Evolutionary conservation across 331 rosid species (phyloP).

Genomic region (Erythrophleum ivorense): DNA sequence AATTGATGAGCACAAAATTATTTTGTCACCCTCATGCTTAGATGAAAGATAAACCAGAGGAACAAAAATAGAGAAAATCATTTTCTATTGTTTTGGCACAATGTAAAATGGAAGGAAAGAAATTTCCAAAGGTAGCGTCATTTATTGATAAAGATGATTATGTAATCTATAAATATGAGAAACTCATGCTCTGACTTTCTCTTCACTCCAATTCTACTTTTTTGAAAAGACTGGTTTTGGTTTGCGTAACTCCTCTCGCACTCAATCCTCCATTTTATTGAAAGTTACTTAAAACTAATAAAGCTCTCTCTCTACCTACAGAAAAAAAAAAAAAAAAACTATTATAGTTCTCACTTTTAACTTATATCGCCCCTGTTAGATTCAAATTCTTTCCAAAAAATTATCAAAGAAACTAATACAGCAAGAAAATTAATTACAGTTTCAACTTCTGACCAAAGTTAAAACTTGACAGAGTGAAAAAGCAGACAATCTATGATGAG

Average conservation of each 20-base stretch:
- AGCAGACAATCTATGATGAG: not conserved
- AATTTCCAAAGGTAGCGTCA: not conserved
- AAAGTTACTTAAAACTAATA: not conserved
- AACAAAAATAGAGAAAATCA: not conserved
- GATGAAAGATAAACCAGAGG: not conserved
- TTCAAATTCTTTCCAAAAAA: not conserved
- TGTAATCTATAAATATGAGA: not conserved
- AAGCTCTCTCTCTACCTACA: not conserved
- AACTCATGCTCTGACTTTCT: slow-evolving; percentile 1
- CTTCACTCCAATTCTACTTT: not conserved
- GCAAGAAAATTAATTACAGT: not conserved
- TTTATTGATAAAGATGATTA: not conserved
- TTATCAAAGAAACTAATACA: not conserved
- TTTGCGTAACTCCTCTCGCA: not conserved
- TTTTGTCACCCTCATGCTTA: not conserved
- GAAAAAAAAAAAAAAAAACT: too few species aligned
- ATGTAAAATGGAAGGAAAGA: not conserved
- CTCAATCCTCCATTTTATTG: not conserved
- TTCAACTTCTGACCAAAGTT: not conserved
- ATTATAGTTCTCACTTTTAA: too few species aligned
- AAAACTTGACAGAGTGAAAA: not conserved
- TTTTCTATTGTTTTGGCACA: not conserved
- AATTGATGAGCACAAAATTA: not conserved
- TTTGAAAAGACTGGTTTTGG: not conserved
- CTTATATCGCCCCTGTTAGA: not conserved